Evolutionary conservation across 169 alveolate species (phyloP).

Genomic region (Miamiensis avidus): DNA sequence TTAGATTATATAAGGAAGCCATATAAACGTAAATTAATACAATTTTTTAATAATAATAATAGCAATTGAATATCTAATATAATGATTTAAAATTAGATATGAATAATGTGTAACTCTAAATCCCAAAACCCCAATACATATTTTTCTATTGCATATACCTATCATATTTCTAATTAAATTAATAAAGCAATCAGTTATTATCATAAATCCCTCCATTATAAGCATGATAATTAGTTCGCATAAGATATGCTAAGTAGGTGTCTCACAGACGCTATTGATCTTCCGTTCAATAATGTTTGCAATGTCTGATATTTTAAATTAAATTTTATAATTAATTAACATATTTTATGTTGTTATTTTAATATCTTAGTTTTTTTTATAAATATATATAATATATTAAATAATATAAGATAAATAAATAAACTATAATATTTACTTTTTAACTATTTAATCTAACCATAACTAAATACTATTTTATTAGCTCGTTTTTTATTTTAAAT

Average conservation of each 20-base stretch:
- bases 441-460: too few species aligned
- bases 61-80: too few species aligned
- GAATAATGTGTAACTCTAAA: constrained; percentile 75
- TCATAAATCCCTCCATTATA: constrained; percentile 75
- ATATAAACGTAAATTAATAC: constrained; percentile 11
- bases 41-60: constrained; percentile 37
- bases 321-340: too few species aligned
- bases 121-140: constrained; percentile 72
- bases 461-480: too few species aligned
- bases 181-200: constrained; percentile 73
- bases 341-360: too few species aligned
- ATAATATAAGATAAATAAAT: too few species aligned
- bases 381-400: too few species aligned
- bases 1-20: constrained; percentile 56
- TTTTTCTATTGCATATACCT: constrained; percentile 77
- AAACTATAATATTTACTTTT: too few species aligned
- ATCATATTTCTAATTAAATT: constrained; percentile 62
- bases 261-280: constrained; percentile 60
- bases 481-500: too few species aligned
- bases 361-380: too few species aligned
- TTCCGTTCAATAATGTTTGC: constrained; percentile 10
- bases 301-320: constrained; percentile 10
- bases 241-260: constrained; percentile 72
- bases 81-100: constrained; percentile 50
- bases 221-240: constrained; percentile 68